Base-by-base conservation (phyloP, 768 basidiomycete species). In the Psilocybe azurescens region DNA sequence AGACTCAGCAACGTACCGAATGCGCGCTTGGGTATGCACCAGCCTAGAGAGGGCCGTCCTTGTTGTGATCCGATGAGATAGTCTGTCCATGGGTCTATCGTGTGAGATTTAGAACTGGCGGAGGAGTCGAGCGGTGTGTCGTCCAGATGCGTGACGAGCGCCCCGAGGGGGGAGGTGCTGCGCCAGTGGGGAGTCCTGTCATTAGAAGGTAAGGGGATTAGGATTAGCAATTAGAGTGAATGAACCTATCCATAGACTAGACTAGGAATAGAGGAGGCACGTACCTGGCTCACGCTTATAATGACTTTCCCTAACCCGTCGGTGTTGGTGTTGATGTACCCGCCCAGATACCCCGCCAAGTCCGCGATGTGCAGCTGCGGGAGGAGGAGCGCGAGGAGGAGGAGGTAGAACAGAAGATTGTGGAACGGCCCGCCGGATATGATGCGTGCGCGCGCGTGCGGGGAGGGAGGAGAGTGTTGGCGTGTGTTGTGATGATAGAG, bases 391-490 rank as follows among this genome's bases (percentile, higher is more conserved):
- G 78, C 62, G 16, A 90, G 74, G 6, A 86, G 74, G 5, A 86
- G 30, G 51, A 80, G 70, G 78, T 83, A 89, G 41, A 89, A 78
- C 4, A 87, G 60, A 10, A 93, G 70, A 69, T 95, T 96, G 73
- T 95, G 91, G 65, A 88, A 90, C 16, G 92, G 87, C 2, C 94
- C 94, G 1, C 90, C 86, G 7, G 90, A 80, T 33, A 88, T 79
- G 52, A 95, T 79, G 14, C 89, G 83, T n/a, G 88, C 73, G 20
- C 83, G 81, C 78, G 29, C 67, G 78, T 44, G 73, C 77, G 33
- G 66, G 69, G 38, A 84, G 76, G 65, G 29, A 68, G 56, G 3
- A 89, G 79, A 53, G 94, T 84, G 0, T 84, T 76, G 14, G 93
- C 89, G 62, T 90, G 90, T 5, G 91, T 85, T 0, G 94, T 93